These are phyloP conservation scores for Tulasnella sp. DNA, from an alignment of 768 basidiomycete species.

Conservation along the genomic window DNA sequence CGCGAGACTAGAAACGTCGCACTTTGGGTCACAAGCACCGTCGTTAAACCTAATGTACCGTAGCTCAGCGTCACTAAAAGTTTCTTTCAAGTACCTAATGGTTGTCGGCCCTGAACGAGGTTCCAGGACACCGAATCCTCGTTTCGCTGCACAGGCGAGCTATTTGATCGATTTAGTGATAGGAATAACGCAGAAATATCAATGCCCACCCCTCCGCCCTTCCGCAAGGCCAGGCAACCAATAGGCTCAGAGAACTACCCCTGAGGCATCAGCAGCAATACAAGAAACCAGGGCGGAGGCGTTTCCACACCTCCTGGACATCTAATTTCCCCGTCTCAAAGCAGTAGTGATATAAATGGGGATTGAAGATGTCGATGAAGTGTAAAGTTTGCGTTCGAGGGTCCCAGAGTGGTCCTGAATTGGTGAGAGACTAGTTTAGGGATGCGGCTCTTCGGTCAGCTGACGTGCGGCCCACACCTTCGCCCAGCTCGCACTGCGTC, in stretches of 20 bases:
- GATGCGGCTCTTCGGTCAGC: neutral
- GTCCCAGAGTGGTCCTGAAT: conserved; percentile 56
- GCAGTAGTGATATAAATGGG: conserved; percentile 24
- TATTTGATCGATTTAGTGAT: conserved; percentile 27
- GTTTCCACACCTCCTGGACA: neutral
- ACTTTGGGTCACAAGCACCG: conserved; percentile 50
- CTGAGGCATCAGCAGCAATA: conserved; percentile 34
- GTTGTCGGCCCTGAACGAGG: conserved; percentile 27
- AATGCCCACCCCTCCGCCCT: conserved; percentile 41
- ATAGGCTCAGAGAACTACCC: conserved; percentile 50
- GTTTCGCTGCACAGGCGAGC: conserved; percentile 53
- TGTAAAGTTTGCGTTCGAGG: conserved; percentile 45
- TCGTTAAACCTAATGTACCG: conserved; percentile 57
- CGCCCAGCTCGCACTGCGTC: conserved; percentile 51
- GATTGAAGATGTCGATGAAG: conserved; percentile 63
- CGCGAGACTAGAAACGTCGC: neutral
- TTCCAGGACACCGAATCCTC: conserved; percentile 43
- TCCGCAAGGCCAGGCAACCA: conserved; percentile 50
- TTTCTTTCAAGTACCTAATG: conserved; percentile 42
- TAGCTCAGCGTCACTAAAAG: conserved; percentile 33
- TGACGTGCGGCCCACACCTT: conserved; percentile 39
- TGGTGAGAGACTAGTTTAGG: neutral
- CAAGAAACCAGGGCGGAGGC: conserved; percentile 38
- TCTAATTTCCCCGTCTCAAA: neutral
- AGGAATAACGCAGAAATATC: neutral